Evolutionary conservation across 441 rosid genomes (phyloP).

Genomic region (Aquilaria agallochum): DNA sequence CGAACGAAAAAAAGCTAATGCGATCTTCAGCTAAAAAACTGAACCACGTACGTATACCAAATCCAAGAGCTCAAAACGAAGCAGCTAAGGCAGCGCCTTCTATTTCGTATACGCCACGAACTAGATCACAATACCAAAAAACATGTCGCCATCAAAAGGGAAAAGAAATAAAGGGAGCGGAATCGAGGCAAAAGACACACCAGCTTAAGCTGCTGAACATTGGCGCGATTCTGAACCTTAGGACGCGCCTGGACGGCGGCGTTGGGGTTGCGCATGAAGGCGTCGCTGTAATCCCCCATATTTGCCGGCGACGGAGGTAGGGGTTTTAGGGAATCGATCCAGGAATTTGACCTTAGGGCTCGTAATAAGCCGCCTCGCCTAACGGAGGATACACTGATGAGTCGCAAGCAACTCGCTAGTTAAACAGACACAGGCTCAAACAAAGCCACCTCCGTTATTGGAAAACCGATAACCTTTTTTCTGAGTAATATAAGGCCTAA

Average conservation of each 20-base stretch:
- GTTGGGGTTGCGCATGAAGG: conserved; percentile 93
- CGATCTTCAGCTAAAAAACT: not conserved
- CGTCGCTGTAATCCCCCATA: conserved; percentile 86
- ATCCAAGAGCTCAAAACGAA: not conserved
- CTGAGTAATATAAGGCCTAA: no score
- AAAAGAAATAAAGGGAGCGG: not conserved
- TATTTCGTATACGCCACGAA: not conserved
- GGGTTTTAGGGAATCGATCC: conserved; percentile 22
- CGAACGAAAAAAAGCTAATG: not conserved
- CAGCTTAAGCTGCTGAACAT: conserved; percentile 97
- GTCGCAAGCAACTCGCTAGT: no score
- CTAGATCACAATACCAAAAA: not conserved
- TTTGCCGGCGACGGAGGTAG: conserved; percentile 28
- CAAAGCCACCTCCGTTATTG: not conserved
- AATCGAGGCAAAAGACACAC: conserved; percentile 33
- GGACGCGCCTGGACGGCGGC: conserved; percentile 80
- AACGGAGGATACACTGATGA: no score
- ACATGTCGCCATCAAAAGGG: not conserved
- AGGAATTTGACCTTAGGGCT: not conserved
- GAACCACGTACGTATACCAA: not conserved
- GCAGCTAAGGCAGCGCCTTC: not conserved
- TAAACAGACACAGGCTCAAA: not conserved
- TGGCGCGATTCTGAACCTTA: conserved; percentile 90
- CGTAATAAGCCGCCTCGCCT: no score
- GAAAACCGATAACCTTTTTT: not conserved